Evolutionary conservation across 805 yeast species (phyloP).

Genomic region (Saccharomycopsis sp.): DNA sequence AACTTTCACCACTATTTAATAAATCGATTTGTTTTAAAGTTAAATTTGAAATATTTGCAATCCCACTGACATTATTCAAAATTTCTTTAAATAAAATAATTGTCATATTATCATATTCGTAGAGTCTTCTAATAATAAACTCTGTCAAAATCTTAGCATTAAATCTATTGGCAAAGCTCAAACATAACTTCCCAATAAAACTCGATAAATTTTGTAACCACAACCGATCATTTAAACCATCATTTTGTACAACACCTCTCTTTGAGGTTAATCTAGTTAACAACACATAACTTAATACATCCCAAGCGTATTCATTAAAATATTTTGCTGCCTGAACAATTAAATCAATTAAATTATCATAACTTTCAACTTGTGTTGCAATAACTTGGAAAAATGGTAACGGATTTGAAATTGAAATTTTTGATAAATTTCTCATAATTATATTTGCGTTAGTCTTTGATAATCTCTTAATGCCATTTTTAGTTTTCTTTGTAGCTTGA

Average conservation of each 20-base stretch:
- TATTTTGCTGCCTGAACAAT: constrained; percentile 73
- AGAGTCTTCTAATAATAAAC: constrained; percentile 57
- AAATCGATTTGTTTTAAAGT: constrained; percentile 57
- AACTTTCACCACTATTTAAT: constrained; percentile 55
- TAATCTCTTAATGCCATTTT: constrained; percentile 68
- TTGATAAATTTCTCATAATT: constrained; percentile 68
- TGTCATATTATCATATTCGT: constrained; percentile 50
- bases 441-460: constrained; percentile 71
- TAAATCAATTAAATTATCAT: constrained; percentile 74
- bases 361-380: constrained; percentile 81
- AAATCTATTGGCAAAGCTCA: constrained; percentile 44
- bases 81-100: constrained; percentile 62
- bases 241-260: constrained; percentile 60
- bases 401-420: constrained; percentile 70
- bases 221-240: constrained; percentile 72
- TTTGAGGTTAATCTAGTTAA: constrained; percentile 63
- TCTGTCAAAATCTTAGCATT: constrained; percentile 55
- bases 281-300: constrained; percentile 67
- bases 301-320: constrained; percentile 79
- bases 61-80: constrained; percentile 69
- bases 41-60: constrained; percentile 60
- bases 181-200: constrained; percentile 69
- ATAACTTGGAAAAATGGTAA: constrained; percentile 65
- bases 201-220: constrained; percentile 83
- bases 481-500: constrained; percentile 72